These are phyloP conservation scores for Selenicereus undatus DNA, from an alignment of 148 eudicot genomes.

Conservation along the genomic window DNA sequence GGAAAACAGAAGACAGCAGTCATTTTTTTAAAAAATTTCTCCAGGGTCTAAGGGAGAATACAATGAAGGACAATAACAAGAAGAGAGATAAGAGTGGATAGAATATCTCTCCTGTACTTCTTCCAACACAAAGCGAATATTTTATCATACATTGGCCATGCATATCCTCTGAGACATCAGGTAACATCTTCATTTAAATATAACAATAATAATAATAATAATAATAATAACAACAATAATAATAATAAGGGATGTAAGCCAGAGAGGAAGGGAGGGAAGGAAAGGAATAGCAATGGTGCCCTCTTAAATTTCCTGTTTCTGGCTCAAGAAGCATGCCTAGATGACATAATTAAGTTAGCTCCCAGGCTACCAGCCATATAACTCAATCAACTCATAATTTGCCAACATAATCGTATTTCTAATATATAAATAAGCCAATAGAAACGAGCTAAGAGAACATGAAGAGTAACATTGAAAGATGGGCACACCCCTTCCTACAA, in stretches of 20 bases:
- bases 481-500: too few species aligned
- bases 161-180: background rate
- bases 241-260: too few species aligned
- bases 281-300: background rate
- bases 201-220: too few species aligned
- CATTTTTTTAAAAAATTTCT: background rate
- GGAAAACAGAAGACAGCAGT: background rate
- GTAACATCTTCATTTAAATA: background rate
- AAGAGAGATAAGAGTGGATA: background rate
- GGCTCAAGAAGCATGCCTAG: background rate
- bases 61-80: background rate
- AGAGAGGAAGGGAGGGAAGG: background rate
- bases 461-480: too few species aligned
- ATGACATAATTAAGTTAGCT: background rate
- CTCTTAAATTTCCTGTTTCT: background rate
- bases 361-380: too few species aligned
- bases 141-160: background rate
- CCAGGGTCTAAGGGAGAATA: background rate
- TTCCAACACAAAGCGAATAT: background rate
- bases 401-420: too few species aligned
- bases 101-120: background rate
- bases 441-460: too few species aligned
- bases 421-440: too few species aligned
- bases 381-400: too few species aligned
- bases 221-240: too few species aligned